Base-by-base conservation (phyloP, 306 rosid genomes). In the Geum urbanum region DNA sequence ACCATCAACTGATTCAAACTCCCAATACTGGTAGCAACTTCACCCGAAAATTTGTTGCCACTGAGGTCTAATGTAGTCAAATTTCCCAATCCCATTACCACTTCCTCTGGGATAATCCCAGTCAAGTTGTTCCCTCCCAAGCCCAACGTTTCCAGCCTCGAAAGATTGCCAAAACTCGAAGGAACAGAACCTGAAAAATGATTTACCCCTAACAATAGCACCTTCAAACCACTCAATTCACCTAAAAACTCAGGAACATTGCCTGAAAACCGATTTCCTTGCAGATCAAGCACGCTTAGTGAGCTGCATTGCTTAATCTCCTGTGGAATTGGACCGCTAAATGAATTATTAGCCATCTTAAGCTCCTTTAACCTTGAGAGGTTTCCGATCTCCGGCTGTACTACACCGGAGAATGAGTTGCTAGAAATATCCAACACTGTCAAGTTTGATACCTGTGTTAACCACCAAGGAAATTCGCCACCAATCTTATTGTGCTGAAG, bases 401-500 rank as follows among this genome's bases (percentile, higher is more conserved):
- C 49, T 76, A 57, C 78, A 12, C 96, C 96, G 64, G 89, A 85
- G 59, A 92, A 80, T 22, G 74, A 79, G 78, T 92, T 92, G 48
- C 79, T 76, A 2, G 98, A 92, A 79, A 92, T 72, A 60, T 90
- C 96, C 47, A 92, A 75, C 47, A 74, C 62, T 5, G 87, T 56
- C 72, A 92, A 66, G 6, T 91, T 83, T 43, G 85, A 16, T 48
- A 88, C 61, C 8, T 81, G 74, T n/a, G 87, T 88, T 59, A 92
- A 79, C 91, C 91, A 88, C 66, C 79, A 78, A 12, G 98, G 98
- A 73, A 92, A 88, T 77, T 60, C 79, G 71, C 92, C 92, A 4
- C 43, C 68, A 45, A 92, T 79, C 32, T 22, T 72, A 77, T 92
- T 92, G 66, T 86, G 84, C 15, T 88, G 95, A 59, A 89, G 78